A percentile compares a stretch with the other conserved stretches of the same genome.
phyloP scores from a whole-genome alignment of 2,329 filamentous ascomycete species.

The Calonectria multiphialidica region DNA sequence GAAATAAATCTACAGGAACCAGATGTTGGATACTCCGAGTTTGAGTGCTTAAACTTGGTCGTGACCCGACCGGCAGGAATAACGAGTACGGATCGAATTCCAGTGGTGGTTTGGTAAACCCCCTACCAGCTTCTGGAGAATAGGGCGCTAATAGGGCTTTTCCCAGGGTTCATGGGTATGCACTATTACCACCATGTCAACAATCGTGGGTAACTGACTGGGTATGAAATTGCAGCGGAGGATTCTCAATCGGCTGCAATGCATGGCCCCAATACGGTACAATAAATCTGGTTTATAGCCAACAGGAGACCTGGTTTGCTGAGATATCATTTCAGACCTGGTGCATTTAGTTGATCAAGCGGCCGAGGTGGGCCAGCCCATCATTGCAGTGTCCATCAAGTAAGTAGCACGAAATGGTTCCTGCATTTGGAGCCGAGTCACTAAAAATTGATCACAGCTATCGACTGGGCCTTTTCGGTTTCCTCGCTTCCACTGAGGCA shows the following conservation, averaged over 20 bases:
- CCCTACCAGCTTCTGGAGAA: neutral
- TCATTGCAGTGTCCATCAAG: neutral
- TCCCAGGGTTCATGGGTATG: neutral
- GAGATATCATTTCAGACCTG: neutral
- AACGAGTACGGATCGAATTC: neutral
- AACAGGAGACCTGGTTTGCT: too few relatives aligned
- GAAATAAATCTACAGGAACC: neutral
- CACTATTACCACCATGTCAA: too few relatives aligned
- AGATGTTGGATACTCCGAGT: neutral
- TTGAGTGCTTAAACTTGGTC: neutral
- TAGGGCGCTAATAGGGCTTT: neutral
- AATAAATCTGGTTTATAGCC: too few relatives aligned
- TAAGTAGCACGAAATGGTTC: neutral
- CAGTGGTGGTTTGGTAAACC: neutral
- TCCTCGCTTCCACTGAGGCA: neutral
- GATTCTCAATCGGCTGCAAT: neutral
- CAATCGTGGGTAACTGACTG: too few relatives aligned
- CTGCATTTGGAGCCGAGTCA: too few relatives aligned
- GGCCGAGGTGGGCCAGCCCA: neutral
- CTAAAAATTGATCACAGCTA: neutral
- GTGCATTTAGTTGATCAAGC: neutral
- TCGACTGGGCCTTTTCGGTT: neutral
- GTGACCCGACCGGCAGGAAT: neutral
- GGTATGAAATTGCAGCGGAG: neutral
- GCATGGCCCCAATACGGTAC: neutral